These are phyloP conservation scores for Aspergillus eucalypticola DNA, from an alignment of 2,329 filamentous ascomycete genomes.

Conservation along the genomic window DNA sequence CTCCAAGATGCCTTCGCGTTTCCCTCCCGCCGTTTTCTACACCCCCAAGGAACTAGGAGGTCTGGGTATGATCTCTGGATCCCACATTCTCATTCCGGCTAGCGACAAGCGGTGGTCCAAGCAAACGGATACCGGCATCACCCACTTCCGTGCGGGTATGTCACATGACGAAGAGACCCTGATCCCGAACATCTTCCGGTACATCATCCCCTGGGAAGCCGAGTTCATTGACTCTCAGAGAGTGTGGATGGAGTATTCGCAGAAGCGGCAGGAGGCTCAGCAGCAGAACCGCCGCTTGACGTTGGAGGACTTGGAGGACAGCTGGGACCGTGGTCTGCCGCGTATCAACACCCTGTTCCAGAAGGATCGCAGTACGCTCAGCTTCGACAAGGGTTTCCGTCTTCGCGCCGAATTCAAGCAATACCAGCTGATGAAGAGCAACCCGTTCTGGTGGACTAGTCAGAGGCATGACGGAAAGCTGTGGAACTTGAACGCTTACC, in stretches of 20 bases:
- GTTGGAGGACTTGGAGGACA: slow-evolving; percentile 94
- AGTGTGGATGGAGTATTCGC: slow-evolving; percentile 98
- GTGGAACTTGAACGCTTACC: slow-evolving; percentile 94
- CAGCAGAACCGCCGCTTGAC: slow-evolving; percentile 95
- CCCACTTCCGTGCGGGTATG: slow-evolving; percentile 97
- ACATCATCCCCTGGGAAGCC: slow-evolving; percentile 98
- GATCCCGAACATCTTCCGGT: slow-evolving; percentile 98
- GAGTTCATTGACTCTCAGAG: slow-evolving; percentile 99
- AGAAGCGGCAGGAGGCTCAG: slow-evolving; percentile 94
- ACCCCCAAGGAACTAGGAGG: slow-evolving; percentile 97
- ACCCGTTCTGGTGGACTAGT: slow-evolving; percentile 99
- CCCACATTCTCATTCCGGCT: slow-evolving; percentile 93
- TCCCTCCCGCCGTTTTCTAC: slow-evolving; percentile 97
- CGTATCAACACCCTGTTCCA: slow-evolving; percentile 99
- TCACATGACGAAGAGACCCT: slow-evolving; percentile 96
- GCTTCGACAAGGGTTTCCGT: slow-evolving; percentile 98
- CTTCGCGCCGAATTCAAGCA: slow-evolving; percentile 95
- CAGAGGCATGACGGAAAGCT: slow-evolving; percentile 95
- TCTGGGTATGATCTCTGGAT: slow-evolving; percentile 97
- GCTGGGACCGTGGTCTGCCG: slow-evolving; percentile 95
- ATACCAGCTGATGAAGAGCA: slow-evolving; percentile 98
- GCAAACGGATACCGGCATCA: slow-evolving; percentile 95
- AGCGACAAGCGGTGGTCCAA: slow-evolving; percentile 98
- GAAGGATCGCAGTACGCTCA: slow-evolving; percentile 93
- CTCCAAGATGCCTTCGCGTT: slow-evolving; percentile 98